Percentiles rank a stretch among this genome's conserved stretches.
Evolutionary conservation across 306 rosid genomes (phyloP).

Genomic region (Myrica gale): DNA sequence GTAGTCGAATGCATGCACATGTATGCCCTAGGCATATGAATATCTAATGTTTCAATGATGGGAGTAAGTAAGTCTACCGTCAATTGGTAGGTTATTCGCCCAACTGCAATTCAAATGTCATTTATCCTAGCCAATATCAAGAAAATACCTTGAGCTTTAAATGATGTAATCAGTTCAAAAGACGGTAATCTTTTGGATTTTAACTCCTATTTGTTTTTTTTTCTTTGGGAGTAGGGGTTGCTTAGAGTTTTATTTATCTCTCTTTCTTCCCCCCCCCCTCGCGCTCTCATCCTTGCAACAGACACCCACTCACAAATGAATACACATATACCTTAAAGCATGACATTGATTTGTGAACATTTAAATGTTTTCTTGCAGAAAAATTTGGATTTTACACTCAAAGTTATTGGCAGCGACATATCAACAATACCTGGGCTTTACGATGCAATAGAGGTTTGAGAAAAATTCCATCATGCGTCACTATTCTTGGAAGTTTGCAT

Average conservation of each 20-base stretch:
- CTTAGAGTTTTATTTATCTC: background rate
- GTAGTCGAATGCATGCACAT: background rate
- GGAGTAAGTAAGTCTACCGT: background rate
- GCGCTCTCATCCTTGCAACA: background rate
- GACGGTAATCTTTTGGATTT: background rate
- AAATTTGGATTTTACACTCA: constrained; percentile 80
- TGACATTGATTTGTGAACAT: constrained; percentile 15
- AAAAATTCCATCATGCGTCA: constrained; percentile 18
- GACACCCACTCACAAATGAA: background rate
- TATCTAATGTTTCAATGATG: background rate
- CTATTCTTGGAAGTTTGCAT: constrained; percentile 13
- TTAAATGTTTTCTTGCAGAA: constrained; percentile 55
- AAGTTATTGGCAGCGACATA: constrained; percentile 90
- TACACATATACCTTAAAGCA: constrained; percentile 8
- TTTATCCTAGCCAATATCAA: background rate
- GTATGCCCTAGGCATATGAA: constrained; percentile 2
- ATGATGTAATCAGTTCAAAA: background rate
- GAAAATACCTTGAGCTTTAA: background rate
- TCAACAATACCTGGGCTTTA: constrained; percentile 82
- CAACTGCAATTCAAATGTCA: background rate
- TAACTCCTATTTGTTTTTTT: background rate
- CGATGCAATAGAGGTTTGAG: constrained; percentile 78
- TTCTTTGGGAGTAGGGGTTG: background rate
- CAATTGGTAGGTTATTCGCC: background rate
- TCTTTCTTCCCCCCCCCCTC: background rate